Base-by-base conservation (phyloP, 441 rosid genomes). In the Adansonia rubrostipa region DNA sequence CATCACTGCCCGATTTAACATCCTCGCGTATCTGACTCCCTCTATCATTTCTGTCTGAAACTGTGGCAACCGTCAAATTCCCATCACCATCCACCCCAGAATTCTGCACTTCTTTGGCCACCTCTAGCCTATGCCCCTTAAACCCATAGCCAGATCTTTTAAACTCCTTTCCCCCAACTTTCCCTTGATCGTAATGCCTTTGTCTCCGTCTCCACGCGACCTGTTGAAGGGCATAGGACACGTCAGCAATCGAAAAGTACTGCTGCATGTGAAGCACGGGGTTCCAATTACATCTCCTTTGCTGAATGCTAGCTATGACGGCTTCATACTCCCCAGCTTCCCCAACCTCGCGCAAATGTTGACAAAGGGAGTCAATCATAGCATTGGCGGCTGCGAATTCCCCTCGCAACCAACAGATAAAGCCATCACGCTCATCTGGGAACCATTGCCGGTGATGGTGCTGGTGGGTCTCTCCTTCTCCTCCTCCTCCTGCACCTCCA, bases 221-320 rank as follows among this genome's bases (percentile, higher is more conserved):
- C 72, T 94, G 96, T 33, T 94, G 95, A 77, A 96, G 84, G 9
- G 91, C 80, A 44, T 85, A 54, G 22, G 82, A 71, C 33, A 96
- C 89, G 65, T 94, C 98, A 0, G 85, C 80, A 8, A 91, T 83
- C 0, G 99, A 82, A 73, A 80, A 91, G 79, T 85, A 94, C 74
- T 91, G 99, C 87, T 94, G 98, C 96, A 96, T 85, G 88, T 86
- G 86, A 24, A 92, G 88, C 85, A 92, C 69, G 11, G 69, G 69
- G 47, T 64, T 64, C 69, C 69, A 64, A 36, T 64, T 40, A 15
- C 48, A 64, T 15, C 69, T 36, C 69, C 69, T 64, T 40, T 64
- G 69, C 15, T 64, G 69, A 64, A 64, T 64, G 47, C 69, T 15
- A 36, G 69, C 69, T 15, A 36, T n/a, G 20, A 64, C 69, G 20